Evolutionary conservation across 2,329 filamentous ascomycete genomes (phyloP), one percentile per base, ranked within the genome.

Genomic region (Botrytis fragariae): DNA sequence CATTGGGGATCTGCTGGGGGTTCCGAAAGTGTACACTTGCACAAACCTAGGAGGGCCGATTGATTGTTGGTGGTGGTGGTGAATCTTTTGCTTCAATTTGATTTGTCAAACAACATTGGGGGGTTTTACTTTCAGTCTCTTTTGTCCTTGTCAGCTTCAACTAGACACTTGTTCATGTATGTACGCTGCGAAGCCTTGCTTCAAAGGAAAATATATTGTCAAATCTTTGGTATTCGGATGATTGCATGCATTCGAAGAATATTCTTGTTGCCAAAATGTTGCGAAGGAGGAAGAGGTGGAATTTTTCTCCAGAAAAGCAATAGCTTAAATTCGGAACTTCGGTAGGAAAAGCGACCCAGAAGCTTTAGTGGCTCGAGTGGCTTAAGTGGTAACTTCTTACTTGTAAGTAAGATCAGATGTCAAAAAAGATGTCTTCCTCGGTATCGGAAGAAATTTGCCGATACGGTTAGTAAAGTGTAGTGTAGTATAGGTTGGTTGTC

Each of bases 371-470:
- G 5, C 35, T n/a, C 35, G 25, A 61, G 37, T 35, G 12, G 6
- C 35, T 37, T 20, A 25, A 61, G 37, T 37, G 12, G 1, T 25
- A 61, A 16, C 32, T 51, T 51, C 48, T n/a, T 51, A 51, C 25
- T n/a, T 39, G 59, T 16, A 39, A 22, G 4, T 39, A 35, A 35
- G 20, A 68, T 72, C 71, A 72, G 39, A 69, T 72, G 71, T 60
- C 16, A 72, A 60, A 72, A 72, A 60, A 39, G 20, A 44, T 20
- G 29, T 60, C 25, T 67, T 57, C 71, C 48, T 72, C 62, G 71
- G 71, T 68, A 44, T 45, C 61, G 63, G 37, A 45, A 64, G n/a
- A 25, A 29, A 25, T 5, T 54, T 54, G 29, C 42, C 54, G 44
- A 60, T 68, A 4, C 60, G 14, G 44, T 44, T 62, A 42, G 61